Evolutionary conservation across 768 basidiomycete species (phyloP).

Genomic region (Collybia sp.): DNA sequence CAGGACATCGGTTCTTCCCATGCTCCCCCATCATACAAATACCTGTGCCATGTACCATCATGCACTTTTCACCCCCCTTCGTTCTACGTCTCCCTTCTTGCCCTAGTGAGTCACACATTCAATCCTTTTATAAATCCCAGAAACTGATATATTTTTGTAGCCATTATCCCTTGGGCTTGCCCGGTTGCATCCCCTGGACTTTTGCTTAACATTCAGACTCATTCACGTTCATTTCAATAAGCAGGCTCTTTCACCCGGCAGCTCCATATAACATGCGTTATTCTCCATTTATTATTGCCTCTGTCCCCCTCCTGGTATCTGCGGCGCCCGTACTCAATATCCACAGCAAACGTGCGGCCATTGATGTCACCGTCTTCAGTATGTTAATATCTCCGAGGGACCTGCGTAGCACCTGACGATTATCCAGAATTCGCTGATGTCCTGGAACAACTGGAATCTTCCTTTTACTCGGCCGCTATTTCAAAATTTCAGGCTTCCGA

Average conservation of each 20-base stretch:
- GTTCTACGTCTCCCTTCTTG: background rate
- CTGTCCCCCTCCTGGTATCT: conserved; percentile 40
- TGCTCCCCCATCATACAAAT: background rate
- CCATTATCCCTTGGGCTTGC: conserved; percentile 54
- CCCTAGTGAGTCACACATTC: background rate
- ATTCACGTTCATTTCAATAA: conserved; percentile 38
- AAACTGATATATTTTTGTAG: conserved; percentile 5
- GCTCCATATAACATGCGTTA: conserved; percentile 41
- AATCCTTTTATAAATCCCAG: background rate
- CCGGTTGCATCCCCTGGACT: conserved; percentile 62
- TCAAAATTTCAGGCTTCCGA: conserved; percentile 58
- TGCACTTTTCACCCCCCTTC: background rate
- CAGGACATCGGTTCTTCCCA: background rate
- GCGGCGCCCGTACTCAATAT: conserved; percentile 42
- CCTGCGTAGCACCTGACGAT: background rate
- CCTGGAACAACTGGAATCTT: conserved; percentile 67
- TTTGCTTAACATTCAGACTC: conserved; percentile 23
- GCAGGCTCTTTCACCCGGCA: conserved; percentile 30
- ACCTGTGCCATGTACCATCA: background rate
- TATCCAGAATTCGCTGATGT: conserved; percentile 67
- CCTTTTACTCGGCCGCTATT: conserved; percentile 66
- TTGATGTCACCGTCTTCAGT: conserved; percentile 59
- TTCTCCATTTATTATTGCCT: conserved; percentile 34
- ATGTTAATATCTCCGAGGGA: conserved; percentile 20
- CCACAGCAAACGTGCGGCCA: conserved; percentile 33